These are phyloP conservation scores for Phytopythium mirpurense DNA, from an alignment of 352 stramenopile species.

Conservation along the genomic window DNA sequence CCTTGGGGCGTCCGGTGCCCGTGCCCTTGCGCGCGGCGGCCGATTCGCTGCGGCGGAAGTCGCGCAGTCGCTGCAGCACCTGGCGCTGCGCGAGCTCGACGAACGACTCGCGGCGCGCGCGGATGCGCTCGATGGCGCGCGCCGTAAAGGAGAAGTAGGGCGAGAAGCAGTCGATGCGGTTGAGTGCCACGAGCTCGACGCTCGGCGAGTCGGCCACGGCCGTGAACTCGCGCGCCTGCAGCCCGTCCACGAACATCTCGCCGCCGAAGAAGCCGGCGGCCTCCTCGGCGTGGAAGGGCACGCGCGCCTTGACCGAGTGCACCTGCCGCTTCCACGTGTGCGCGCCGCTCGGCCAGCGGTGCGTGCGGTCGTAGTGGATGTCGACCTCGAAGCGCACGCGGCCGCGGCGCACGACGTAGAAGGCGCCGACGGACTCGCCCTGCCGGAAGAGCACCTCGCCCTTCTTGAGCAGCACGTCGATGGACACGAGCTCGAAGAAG, in stretches of 20 bases:
- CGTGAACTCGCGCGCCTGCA: slow-evolving; percentile 42
- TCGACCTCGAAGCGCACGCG: slow-evolving; percentile 55
- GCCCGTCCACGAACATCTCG: slow-evolving; percentile 61
- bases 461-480: slow-evolving; percentile 57
- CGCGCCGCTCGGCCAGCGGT: slow-evolving; percentile 50
- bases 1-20: slow-evolving; percentile 5
- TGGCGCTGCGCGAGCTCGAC: slow-evolving; percentile 31
- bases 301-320: slow-evolving; percentile 40
- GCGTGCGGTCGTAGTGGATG: slow-evolving; percentile 62
- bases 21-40: slow-evolving; percentile 14
- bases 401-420: slow-evolving; percentile 63
- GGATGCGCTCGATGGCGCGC: slow-evolving; percentile 48
- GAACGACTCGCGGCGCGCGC: slow-evolving; percentile 48
- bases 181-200: slow-evolving; percentile 56
- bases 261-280: slow-evolving; percentile 55
- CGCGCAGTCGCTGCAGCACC: slow-evolving; percentile 49
- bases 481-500: slow-evolving; percentile 74
- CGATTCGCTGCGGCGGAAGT: slow-evolving; percentile 31
- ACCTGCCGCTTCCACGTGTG: slow-evolving; percentile 53
- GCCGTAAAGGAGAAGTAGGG: slow-evolving; percentile 69
- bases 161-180: slow-evolving; percentile 69
- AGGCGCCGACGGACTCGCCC: slow-evolving; percentile 52
- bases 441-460: slow-evolving; percentile 57
- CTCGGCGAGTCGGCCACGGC: slow-evolving; percentile 45
- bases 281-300: slow-evolving; percentile 48